phyloP scores from a whole-genome alignment of 164 flowering plant species.

The Euptelea pleiosperma region DNA sequence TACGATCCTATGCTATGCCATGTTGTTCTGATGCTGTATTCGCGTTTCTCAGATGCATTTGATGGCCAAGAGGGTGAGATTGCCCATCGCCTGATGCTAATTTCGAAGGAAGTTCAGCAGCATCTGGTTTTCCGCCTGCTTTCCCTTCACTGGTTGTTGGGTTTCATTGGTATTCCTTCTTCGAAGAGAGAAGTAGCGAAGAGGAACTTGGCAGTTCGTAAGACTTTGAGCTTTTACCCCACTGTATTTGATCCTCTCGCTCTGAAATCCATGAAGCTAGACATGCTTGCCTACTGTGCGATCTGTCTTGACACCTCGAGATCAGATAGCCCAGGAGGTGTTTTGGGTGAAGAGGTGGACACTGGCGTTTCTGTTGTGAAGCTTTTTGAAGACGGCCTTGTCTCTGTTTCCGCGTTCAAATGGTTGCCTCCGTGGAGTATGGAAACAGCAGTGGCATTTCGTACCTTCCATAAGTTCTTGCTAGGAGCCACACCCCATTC shows the following conservation, averaged over 20 bases:
- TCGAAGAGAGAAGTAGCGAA: conserved; percentile 30
- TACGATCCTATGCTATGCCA: conserved; percentile 82
- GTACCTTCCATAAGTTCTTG: conserved; percentile 74
- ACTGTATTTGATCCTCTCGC: conserved; percentile 83
- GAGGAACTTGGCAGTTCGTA: conserved; percentile 32
- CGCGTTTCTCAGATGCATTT: conserved; percentile 62
- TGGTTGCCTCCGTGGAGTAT: conserved; percentile 95
- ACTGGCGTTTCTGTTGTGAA: conserved; percentile 35
- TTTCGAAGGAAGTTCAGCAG: conserved; percentile 64
- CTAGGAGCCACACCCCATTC: conserved; percentile 64
- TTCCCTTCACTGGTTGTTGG: conserved; percentile 82
- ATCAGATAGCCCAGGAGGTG: conserved; percentile 17
- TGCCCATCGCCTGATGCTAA: conserved; percentile 51
- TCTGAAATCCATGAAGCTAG: conserved; percentile 78
- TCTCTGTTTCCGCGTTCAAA: conserved; percentile 75
- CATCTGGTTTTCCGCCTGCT: conserved; percentile 70
- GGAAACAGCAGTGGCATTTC: conserved; percentile 85
- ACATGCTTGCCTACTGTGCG: conserved; percentile 63
- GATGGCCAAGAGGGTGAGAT: conserved; percentile 76
- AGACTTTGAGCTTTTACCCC: conserved; percentile 57
- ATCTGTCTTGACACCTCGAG: conserved; percentile 27
- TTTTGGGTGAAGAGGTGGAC: conserved; percentile 15
- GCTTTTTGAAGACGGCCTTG: conserved; percentile 69
- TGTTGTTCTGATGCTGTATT: conserved; percentile 66
- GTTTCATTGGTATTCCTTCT: conserved; percentile 41